Conservation (phyloP, 2,329 filamentous ascomycete genomes). For the Fusarium cicatricum region DNA sequence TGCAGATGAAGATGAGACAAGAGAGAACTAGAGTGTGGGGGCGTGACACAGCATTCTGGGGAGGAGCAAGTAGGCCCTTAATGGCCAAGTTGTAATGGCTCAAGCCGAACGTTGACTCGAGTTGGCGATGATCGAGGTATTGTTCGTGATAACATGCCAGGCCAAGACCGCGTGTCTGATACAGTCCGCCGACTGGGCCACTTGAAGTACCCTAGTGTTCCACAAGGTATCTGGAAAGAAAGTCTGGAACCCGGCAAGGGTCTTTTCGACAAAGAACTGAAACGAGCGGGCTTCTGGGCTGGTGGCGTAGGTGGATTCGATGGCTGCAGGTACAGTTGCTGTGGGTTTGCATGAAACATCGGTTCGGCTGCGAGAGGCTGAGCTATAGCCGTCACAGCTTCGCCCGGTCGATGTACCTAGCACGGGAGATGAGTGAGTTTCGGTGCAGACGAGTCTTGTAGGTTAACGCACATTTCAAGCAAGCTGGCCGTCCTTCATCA, state of each 20-base stretch:
- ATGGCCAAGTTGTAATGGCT: conserved; percentile 28
- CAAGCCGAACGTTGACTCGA: conserved; percentile 2
- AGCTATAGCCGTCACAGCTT: conserved; percentile 17
- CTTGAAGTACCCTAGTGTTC: conserved; percentile 14
- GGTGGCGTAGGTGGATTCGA: neutral
- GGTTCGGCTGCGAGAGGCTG: neutral
- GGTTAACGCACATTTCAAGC: conserved; percentile 7
- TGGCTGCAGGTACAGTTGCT: neutral
- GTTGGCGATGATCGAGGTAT: conserved; percentile 6
- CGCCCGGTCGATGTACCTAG: conserved; percentile 23
- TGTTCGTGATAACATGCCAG: conserved; percentile 13
- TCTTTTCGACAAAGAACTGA: conserved; percentile 26
- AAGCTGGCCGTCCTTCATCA: conserved; percentile 14
- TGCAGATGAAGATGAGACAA: conserved; percentile 28
- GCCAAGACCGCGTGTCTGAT: conserved; percentile 17
- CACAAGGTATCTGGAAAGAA: conserved; percentile 23
- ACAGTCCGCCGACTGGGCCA: conserved; percentile 6
- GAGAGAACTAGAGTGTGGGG: conserved; percentile 13
- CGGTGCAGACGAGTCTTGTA: neutral
- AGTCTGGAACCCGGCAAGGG: conserved; percentile 18
- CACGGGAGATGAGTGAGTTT: neutral
- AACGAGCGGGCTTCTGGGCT: conserved; percentile 7
- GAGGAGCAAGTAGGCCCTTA: neutral
- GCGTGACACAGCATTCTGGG: neutral
- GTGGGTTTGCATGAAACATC: neutral